These are phyloP conservation scores for Phaeosphaeriaceae sp. DNA, from an alignment of 2,329 filamentous ascomycete species.

Conservation along the genomic window DNA sequence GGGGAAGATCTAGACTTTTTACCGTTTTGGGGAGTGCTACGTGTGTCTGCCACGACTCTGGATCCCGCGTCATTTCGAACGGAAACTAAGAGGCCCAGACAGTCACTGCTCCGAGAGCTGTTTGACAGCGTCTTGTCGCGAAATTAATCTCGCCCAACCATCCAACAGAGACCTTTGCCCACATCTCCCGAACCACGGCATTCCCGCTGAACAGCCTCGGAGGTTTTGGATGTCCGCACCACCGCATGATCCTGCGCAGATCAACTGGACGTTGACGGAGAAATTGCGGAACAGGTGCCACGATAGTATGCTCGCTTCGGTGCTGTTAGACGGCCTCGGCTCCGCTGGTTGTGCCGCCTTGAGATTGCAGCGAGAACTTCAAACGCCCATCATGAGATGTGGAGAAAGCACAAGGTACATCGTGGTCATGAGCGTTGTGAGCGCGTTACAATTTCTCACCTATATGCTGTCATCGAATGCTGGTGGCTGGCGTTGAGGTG, in stretches of 20 bases:
- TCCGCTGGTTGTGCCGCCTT: constrained; percentile 10
- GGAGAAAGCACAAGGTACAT: constrained; percentile 6
- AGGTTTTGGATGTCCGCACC: background rate
- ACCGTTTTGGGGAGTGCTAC: constrained; percentile 15
- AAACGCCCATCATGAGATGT: constrained; percentile 2
- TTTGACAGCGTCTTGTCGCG: background rate
- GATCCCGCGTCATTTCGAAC: constrained; percentile 9
- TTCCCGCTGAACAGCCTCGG: background rate
- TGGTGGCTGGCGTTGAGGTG: background rate
- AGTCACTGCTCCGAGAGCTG: background rate
- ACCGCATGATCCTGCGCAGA: background rate
- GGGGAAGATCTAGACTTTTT: constrained; percentile 30
- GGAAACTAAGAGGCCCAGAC: constrained; percentile 1
- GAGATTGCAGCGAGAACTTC: constrained; percentile 11
- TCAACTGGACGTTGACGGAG: constrained; percentile 9
- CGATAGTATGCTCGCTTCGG: constrained; percentile 5
- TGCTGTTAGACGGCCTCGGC: background rate
- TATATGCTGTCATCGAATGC: background rate
- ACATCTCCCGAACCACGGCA: constrained; percentile 5
- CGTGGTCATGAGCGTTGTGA: constrained; percentile 1
- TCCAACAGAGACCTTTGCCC: background rate
- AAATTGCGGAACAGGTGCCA: constrained; percentile 7
- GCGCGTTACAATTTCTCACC: background rate
- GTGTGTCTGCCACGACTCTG: constrained; percentile 12
- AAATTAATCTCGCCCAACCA: background rate